Conservation (phyloP, 768 basidiomycete genomes). For the Termitomyces sp. region DNA sequence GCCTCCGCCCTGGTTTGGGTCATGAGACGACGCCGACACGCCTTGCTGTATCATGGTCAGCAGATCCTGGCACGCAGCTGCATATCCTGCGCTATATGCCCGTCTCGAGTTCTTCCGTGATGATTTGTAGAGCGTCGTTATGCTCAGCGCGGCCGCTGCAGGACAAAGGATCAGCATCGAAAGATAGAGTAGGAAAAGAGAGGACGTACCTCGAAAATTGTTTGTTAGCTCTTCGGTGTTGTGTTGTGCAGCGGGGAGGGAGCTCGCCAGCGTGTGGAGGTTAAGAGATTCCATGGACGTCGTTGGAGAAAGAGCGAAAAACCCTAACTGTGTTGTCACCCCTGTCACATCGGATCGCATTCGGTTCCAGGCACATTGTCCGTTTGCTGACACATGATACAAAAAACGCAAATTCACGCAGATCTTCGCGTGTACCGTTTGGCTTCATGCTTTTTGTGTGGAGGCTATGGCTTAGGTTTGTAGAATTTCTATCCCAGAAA, state of each 20-base stretch:
- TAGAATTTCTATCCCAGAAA: too few species aligned
- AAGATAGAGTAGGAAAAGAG: conserved; percentile 14
- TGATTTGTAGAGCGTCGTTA: conserved; percentile 80
- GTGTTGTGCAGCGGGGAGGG: conserved; percentile 65
- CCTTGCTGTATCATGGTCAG: conserved; percentile 80
- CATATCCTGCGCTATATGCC: conserved; percentile 78
- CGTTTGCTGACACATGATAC: too few species aligned
- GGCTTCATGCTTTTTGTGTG: too few species aligned
- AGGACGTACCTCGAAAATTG: conserved; percentile 66
- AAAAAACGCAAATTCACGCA: too few species aligned
- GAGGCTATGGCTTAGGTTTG: too few species aligned
- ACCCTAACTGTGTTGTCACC: conserved; percentile 7
- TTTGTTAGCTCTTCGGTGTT: conserved; percentile 78
- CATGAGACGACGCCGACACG: conserved; percentile 45
- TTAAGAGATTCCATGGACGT: conserved; percentile 75
- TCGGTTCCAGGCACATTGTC: conserved; percentile 16
- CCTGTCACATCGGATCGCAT: background rate
- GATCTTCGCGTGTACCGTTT: too few species aligned
- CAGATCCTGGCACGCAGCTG: conserved; percentile 73
- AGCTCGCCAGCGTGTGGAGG: conserved; percentile 72
- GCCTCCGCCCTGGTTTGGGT: conserved; percentile 44
- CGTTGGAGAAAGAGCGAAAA: conserved; percentile 2
- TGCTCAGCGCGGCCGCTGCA: conserved; percentile 75
- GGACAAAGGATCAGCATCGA: background rate
- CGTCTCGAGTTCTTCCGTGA: conserved; percentile 72